phyloP scores from a whole-genome alignment of 2,329 filamentous ascomycete genomes.

The Emergomyces orientalis region DNA sequence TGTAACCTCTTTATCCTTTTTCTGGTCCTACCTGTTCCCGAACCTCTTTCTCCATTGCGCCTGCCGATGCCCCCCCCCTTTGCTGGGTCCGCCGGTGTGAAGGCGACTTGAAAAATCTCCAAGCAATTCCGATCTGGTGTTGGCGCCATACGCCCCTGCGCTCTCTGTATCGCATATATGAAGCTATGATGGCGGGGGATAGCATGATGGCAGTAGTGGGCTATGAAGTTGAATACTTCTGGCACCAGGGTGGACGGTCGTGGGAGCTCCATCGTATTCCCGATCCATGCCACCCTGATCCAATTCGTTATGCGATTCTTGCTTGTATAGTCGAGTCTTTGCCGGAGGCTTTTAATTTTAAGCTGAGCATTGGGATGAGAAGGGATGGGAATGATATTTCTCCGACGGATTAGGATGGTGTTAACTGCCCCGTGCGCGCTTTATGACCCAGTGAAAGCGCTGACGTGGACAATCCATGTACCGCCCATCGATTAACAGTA shows the following conservation, averaged over 20 bases:
- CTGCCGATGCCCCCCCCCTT: constrained; percentile 12
- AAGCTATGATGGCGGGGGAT: constrained; percentile 14
- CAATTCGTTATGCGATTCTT: constrained; percentile 23
- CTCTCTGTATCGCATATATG: constrained; percentile 22
- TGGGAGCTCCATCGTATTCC: constrained; percentile 20
- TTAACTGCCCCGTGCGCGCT: constrained; percentile 13
- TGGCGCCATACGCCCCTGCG: constrained; percentile 20
- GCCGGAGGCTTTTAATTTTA: constrained; percentile 21
- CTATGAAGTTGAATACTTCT: constrained; percentile 22
- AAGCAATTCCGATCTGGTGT: constrained; percentile 17
- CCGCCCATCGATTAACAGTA: constrained; percentile 13
- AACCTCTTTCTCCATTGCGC: constrained; percentile 6
- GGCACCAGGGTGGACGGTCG: constrained; percentile 14
- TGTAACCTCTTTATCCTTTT: too few relatives aligned
- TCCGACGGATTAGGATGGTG: constrained; percentile 2
- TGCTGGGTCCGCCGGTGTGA: constrained; percentile 10
- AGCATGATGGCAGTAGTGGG: constrained; percentile 11
- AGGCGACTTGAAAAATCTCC: constrained; percentile 10
- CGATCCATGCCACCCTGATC: constrained; percentile 21
- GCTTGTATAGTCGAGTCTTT: constrained; percentile 21
- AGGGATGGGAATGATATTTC: constrained; percentile 15
- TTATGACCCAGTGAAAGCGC: constrained; percentile 11
- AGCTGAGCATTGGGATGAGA: constrained; percentile 17
- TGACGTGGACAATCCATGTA: constrained; percentile 16
- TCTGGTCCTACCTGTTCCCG: constrained; percentile 3